Evolutionary conservation across 2,329 filamentous ascomycete genomes (phyloP), one percentile per base, ranked within the genome.

Genomic region (Cladophialophora bantiana): DNA sequence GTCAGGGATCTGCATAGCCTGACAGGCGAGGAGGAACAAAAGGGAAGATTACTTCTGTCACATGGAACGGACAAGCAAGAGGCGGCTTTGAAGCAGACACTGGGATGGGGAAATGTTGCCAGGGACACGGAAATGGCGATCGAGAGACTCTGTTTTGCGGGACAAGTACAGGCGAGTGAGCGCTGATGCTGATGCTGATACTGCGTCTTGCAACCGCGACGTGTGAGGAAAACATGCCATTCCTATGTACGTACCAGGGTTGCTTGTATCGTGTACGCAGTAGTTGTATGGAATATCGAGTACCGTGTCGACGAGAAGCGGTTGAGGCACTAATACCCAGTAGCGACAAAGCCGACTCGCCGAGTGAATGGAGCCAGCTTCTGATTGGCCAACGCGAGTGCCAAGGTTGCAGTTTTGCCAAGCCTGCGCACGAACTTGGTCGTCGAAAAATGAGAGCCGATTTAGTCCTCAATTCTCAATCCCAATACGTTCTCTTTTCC

Each of bases 381-480:
- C 13, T 59, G 55, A 64, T 64, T 64, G 55, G 62, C 34, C 15
- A 26, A 36, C 18, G 26, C 13, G 9, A n/a, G 12, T 50, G 68
- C 68, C 68, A 70, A 70, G 68, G 64, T 64, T 66, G 54, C 48
- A 15, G 10, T 4, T 42, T 54, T 40, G 67, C 68, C 68, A 70
- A 70, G 68, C 26, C 66, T 70, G 68, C 68, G 68, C 68, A 65
- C 67, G 62, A 45, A 62, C 65, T 65, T 55, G 52, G 57, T 60
- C 50, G 50, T 65, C 42, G 50, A 57, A 65, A 65, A 48, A 36
- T 52, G 57, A 45, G 38, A 40, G 58, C 58, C 63, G 32, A 38
- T 26, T 13, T 45, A 34, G 32, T 53, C 60, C 38, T 62, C 38
- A 60, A 58, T 54, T 54, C 63, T 35, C 48, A 62, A 66, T 64